A percentile compares a stretch with the other conserved stretches of the same genome.
Conservation (phyloP, 1,284 basidiomycete genomes). For the Ustanciosporium gigantosporum region DNA sequence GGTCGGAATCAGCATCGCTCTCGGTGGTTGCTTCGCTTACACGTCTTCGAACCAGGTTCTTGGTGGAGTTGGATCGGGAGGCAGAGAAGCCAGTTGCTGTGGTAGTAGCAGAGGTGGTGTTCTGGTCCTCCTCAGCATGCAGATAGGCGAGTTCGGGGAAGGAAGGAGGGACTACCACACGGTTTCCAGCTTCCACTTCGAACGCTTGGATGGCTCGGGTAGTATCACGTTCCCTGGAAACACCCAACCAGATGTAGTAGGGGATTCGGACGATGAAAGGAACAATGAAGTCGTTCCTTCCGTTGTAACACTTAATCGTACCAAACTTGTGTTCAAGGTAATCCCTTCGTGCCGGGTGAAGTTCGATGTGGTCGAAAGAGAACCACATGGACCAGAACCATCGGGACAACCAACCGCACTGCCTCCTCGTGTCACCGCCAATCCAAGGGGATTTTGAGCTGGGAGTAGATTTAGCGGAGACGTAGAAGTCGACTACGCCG, state of each 20-base stretch:
- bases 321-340: slow-evolving; percentile 83
- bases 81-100: slow-evolving; percentile 58
- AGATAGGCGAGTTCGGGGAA: slow-evolving; percentile 55
- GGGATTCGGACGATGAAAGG: slow-evolving; percentile 73
- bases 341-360: slow-evolving; percentile 69
- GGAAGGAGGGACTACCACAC: slow-evolving; percentile 57
- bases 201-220: slow-evolving; percentile 70
- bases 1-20: slow-evolving; percentile 60
- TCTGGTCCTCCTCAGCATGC: slow-evolving; percentile 21
- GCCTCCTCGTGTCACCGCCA: slow-evolving; percentile 72
- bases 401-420: slow-evolving; percentile 73
- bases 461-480: slow-evolving; percentile 69
- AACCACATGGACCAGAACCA: slow-evolving; percentile 74
- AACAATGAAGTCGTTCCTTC: slow-evolving; percentile 73
- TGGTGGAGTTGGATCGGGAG: slow-evolving; percentile 44
- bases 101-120: slow-evolving; percentile 30
- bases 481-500: slow-evolving; percentile 79
- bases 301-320: slow-evolving; percentile 70
- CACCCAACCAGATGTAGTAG: slow-evolving; percentile 79
- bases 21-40: slow-evolving; percentile 63
- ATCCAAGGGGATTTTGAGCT: slow-evolving; percentile 66
- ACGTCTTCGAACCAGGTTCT: slow-evolving; percentile 50
- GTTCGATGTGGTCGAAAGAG: slow-evolving; percentile 75
- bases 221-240: slow-evolving; percentile 71
- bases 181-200: slow-evolving; percentile 73